These are phyloP conservation scores for Candida nemodendra DNA, from an alignment of 805 yeast genomes.

Conservation along the genomic window DNA sequence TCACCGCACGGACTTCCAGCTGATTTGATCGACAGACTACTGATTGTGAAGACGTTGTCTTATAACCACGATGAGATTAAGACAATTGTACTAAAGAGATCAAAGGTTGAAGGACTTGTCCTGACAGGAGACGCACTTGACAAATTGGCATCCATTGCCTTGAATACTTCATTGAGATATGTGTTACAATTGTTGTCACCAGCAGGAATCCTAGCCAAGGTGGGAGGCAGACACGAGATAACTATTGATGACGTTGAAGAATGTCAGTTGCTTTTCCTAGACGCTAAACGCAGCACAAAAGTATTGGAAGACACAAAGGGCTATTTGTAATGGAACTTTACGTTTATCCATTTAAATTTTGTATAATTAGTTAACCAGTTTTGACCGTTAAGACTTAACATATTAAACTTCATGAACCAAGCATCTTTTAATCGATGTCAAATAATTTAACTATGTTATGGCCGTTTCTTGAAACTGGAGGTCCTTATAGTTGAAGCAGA, in stretches of 20 bases:
- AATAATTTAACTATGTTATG: too few species aligned
- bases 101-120: slow-evolving; percentile 92
- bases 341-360: slow-evolving; percentile 2
- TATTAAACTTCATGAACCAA: too few species aligned
- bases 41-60: slow-evolving; percentile 81
- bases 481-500: too few species aligned
- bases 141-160: slow-evolving; percentile 83
- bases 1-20: slow-evolving; percentile 98
- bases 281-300: slow-evolving; percentile 84
- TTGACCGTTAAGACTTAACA: too few species aligned
- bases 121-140: slow-evolving; percentile 79
- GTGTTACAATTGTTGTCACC: slow-evolving; percentile 90
- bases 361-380: slow-evolving; percentile 3
- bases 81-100: slow-evolving; percentile 82
- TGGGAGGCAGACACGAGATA: slow-evolving; percentile 65
- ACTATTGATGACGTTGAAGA: slow-evolving; percentile 84
- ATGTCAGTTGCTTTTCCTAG: slow-evolving; percentile 82
- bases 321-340: slow-evolving; percentile 25
- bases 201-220: slow-evolving; percentile 75
- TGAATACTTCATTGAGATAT: slow-evolving; percentile 87
- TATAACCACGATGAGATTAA: slow-evolving; percentile 83
- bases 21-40: slow-evolving; percentile 89
- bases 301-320: slow-evolving; percentile 59
- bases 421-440: too few species aligned
- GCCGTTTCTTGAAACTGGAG: too few species aligned